Percentiles rank a stretch among this genome's conserved stretches.
Conservation (phyloP, 805 yeast species). For the Grigorovia transvaalensis region DNA sequence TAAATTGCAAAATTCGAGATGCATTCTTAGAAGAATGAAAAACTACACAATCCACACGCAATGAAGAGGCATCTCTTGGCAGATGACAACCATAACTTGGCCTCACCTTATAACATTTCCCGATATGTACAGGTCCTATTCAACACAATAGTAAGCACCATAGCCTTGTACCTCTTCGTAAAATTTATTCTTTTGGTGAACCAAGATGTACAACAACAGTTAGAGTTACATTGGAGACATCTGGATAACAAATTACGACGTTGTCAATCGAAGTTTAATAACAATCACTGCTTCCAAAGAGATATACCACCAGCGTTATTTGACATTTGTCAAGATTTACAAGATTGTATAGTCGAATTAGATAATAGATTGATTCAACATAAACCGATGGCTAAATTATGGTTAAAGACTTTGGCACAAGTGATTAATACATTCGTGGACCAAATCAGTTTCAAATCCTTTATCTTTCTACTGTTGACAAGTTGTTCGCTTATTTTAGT, state of each 20-base stretch:
- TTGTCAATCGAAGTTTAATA: slow-evolving; percentile 31
- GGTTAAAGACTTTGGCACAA: slow-evolving; percentile 78
- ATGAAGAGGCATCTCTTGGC: background rate
- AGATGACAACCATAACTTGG: background rate
- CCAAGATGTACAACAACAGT: slow-evolving; percentile 60
- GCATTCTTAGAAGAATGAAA: no score
- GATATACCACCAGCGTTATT: slow-evolving; percentile 76
- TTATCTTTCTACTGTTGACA: slow-evolving; percentile 37
- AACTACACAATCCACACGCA: no score
- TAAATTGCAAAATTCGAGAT: no score
- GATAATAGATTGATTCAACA: slow-evolving; percentile 19
- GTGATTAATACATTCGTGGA: slow-evolving; percentile 66
- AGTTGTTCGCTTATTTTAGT: slow-evolving; percentile 43
- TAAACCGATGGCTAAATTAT: slow-evolving; percentile 51
- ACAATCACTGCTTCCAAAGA: slow-evolving; percentile 62
- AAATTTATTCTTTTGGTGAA: slow-evolving; percentile 46
- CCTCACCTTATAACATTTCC: slow-evolving; percentile 2
- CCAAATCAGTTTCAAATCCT: slow-evolving; percentile 61
- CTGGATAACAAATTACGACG: background rate
- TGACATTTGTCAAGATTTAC: slow-evolving; percentile 60
- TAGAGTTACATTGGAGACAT: slow-evolving; percentile 37
- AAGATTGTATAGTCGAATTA: slow-evolving; percentile 50
- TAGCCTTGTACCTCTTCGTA: slow-evolving; percentile 42
- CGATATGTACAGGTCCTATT: slow-evolving; percentile 51
- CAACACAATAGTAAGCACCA: slow-evolving; percentile 42